Percentiles rank a stretch among this genome's conserved stretches.
These are phyloP conservation scores for Chlorella sp. DNA, from an alignment of 139 green algal species.

Conservation along the genomic window DNA sequence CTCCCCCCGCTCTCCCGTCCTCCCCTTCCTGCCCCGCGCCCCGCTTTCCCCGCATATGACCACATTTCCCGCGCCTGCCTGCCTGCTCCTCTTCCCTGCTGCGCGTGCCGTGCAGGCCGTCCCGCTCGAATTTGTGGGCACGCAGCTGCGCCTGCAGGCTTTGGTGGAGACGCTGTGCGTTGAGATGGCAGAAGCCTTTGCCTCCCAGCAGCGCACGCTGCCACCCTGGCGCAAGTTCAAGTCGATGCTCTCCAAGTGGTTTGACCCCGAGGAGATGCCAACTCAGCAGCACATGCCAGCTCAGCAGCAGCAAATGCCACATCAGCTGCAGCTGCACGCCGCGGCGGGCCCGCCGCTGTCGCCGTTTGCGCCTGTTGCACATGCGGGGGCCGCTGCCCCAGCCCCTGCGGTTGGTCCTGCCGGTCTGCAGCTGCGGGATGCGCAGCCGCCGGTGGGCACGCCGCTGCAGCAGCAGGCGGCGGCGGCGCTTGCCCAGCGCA, in stretches of 20 bases:
- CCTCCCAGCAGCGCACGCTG: conserved; percentile 37
- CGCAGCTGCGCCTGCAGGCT: conserved; percentile 53
- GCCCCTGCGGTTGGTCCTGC: too few relatives aligned
- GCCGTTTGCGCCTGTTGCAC: neutral
- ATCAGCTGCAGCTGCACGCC: neutral
- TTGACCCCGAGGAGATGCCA: conserved; percentile 40
- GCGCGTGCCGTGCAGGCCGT: conserved; percentile 31
- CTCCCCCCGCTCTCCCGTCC: neutral
- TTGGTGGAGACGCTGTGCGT: conserved; percentile 61
- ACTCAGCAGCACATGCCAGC: neutral
- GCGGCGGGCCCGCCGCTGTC: neutral
- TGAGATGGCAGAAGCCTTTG: conserved; percentile 62
- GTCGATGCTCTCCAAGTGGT: conserved; percentile 72
- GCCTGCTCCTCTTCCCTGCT: neutral
- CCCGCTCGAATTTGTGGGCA: conserved; percentile 68
- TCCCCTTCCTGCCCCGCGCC: neutral
- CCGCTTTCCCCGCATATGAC: neutral
- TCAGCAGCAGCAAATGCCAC: neutral
- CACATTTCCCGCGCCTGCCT: neutral
- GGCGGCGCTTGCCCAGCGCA: conserved; percentile 2
- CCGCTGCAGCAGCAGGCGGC: conserved; percentile 18
- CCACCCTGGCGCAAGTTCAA: conserved; percentile 66
- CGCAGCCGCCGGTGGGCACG: neutral
- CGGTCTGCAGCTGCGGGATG: neutral
- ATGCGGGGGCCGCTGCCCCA: neutral